A percentile compares a stretch with the other conserved stretches of the same genome.
Evolutionary conservation across 1,284 basidiomycete genomes (phyloP).

Genomic region (Leccinum cinnamomeum): DNA sequence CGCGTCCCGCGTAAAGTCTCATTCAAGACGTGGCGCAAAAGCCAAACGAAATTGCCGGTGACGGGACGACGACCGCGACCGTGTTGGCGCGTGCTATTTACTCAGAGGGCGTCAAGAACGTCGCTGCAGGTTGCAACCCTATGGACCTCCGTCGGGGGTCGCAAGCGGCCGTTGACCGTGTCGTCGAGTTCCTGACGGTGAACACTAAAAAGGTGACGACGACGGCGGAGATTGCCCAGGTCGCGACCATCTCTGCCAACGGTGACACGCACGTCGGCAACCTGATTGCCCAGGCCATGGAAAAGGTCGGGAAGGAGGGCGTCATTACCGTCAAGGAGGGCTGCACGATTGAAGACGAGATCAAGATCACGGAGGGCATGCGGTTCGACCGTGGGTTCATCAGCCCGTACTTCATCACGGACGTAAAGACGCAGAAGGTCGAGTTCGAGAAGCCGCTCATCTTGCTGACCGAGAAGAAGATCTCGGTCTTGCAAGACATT

Average conservation of each 20-base stretch:
- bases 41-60: constrained; percentile 97
- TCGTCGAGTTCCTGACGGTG: constrained; percentile 87
- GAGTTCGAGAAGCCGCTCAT: constrained; percentile 98
- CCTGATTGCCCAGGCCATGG: constrained; percentile 49
- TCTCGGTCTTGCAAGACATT: constrained; percentile 92
- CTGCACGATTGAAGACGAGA: constrained; percentile 96
- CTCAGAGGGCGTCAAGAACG: constrained; percentile 98
- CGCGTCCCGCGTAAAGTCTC: constrained; percentile 50
- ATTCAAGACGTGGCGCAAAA: constrained; percentile 95
- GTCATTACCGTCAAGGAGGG: constrained; percentile 99
- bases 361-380: constrained; percentile 99
- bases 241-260: constrained; percentile 98
- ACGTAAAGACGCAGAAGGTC: constrained; percentile 95
- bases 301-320: constrained; percentile 99
- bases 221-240: constrained; percentile 95
- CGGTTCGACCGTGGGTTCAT: constrained; percentile 99
- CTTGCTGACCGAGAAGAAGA: constrained; percentile 97
- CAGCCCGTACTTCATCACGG: constrained; percentile 98
- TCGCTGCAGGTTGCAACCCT: constrained; percentile 98
- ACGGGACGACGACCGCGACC: constrained; percentile 97
- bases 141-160: constrained; percentile 98
- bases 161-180: constrained; percentile 96
- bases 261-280: constrained; percentile 93
- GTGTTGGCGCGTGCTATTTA: constrained; percentile 98
- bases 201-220: constrained; percentile 97